Evolutionary conservation across 106 monocot species (phyloP).

Genomic region (Dendrobium catenatum): DNA sequence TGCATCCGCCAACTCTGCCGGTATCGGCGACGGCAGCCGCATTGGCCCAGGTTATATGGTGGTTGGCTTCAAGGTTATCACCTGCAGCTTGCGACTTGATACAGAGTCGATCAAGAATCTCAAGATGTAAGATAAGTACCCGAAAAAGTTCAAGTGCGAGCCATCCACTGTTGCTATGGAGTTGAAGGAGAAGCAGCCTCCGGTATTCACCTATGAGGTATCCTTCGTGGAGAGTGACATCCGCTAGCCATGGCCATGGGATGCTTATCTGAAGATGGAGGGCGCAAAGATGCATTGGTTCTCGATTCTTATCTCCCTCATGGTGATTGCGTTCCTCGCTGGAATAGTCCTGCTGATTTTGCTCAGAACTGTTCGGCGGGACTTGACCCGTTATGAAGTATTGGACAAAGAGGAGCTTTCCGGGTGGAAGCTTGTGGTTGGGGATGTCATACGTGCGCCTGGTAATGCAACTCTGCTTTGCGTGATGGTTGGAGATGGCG

Average conservation of each 20-base stretch:
- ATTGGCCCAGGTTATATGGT: constrained; percentile 33
- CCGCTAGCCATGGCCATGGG: constrained; percentile 51
- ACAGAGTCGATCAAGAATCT: constrained; percentile 2
- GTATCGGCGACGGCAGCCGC: not conserved
- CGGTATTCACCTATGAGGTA: constrained; percentile 47
- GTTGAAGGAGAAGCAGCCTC: constrained; percentile 27
- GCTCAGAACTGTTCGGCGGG: not conserved
- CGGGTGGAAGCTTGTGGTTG: too few relatives aligned
- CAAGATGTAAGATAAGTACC: constrained; percentile 36
- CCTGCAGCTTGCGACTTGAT: constrained; percentile 40
- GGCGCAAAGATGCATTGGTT: constrained; percentile 59
- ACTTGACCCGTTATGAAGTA: too few relatives aligned
- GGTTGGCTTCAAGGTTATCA: constrained; percentile 47
- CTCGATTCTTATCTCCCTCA: constrained; percentile 48
- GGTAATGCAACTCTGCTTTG: too few relatives aligned
- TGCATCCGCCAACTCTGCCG: constrained; percentile 4
- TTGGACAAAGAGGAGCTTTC: too few relatives aligned
- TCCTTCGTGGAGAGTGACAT: constrained; percentile 36
- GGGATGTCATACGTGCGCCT: too few relatives aligned
- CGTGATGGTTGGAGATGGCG: too few relatives aligned
- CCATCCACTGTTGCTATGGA: constrained; percentile 21
- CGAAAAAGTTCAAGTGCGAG: constrained; percentile 34
- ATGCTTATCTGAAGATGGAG: constrained; percentile 47
- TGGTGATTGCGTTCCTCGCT: constrained; percentile 41
- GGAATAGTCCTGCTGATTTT: constrained; percentile 45